Evolutionary conservation across 148 eudicot species (phyloP).

Genomic region (Persicaria maculosa): DNA sequence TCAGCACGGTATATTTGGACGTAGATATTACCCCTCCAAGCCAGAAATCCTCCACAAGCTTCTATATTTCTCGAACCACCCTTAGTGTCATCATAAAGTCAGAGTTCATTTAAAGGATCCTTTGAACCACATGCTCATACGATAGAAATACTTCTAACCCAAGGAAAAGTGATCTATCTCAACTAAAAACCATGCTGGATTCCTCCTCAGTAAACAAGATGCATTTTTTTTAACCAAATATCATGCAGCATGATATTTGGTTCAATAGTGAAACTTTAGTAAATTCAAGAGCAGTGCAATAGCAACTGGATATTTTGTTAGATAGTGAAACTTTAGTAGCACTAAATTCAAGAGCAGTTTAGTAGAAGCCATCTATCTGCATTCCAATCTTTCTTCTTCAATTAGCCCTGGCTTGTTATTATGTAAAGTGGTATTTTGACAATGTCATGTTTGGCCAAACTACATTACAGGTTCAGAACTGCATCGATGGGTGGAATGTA

Average conservation of each 20-base stretch:
- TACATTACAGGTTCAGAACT: conserved; percentile 54
- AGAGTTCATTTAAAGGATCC: neutral
- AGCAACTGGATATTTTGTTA: neutral
- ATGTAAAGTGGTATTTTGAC: neutral
- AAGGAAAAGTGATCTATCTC: neutral
- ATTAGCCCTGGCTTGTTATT: neutral
- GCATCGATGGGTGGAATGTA: conserved; percentile 69
- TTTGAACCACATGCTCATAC: neutral
- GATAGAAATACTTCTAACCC: neutral
- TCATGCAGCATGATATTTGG: neutral
- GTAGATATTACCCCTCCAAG: neutral
- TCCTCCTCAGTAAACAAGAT: too few species aligned
- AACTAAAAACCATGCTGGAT: neutral
- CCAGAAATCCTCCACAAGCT: neutral
- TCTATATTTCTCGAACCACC: neutral
- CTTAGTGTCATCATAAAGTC: neutral
- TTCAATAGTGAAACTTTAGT: neutral
- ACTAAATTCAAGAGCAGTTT: neutral
- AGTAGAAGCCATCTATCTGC: neutral
- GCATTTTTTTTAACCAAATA: too few species aligned
- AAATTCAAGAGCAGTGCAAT: neutral
- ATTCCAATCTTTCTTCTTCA: neutral
- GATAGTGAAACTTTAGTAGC: neutral
- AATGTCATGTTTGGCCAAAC: conserved; percentile 9
- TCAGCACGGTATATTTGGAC: neutral